Evolutionary conservation across 495 filamentous ascomycete species (phyloP).

Genomic region (Penicillium bialowiezense): DNA sequence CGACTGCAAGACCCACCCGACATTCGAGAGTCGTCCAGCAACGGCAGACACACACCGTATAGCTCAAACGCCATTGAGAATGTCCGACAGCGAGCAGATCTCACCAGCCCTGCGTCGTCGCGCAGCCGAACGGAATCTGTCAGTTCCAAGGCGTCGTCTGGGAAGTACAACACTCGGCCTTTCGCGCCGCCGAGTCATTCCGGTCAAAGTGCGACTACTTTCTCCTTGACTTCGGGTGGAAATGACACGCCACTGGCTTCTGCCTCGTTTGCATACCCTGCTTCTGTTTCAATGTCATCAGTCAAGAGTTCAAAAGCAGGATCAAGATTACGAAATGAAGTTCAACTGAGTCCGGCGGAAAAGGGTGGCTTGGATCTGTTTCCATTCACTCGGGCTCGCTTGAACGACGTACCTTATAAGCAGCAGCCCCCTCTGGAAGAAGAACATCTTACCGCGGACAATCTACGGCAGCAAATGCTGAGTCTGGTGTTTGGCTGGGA

Average conservation of each 20-base stretch:
- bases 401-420: conserved; percentile 78
- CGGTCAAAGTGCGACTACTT: conserved; percentile 46
- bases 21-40: conserved; percentile 27
- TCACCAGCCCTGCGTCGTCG: conserved; percentile 61
- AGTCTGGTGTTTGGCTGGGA: conserved; percentile 95
- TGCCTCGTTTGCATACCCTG: conserved; percentile 38
- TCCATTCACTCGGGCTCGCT: conserved; percentile 65
- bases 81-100: conserved; percentile 51
- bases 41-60: conserved; percentile 35
- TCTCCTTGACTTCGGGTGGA: conserved; percentile 38
- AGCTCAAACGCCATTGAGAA: conserved; percentile 42
- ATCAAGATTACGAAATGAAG: conserved; percentile 79
- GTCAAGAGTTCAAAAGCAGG: conserved; percentile 60
- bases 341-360: conserved; percentile 62
- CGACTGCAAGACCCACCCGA: conserved; percentile 36
- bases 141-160: conserved; percentile 49
- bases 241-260: conserved; percentile 39
- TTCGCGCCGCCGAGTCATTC: conserved; percentile 44
- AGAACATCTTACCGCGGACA: conserved; percentile 69
- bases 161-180: conserved; percentile 31
- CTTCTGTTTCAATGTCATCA: conserved; percentile 64
- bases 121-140: conserved; percentile 64
- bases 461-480: conserved; percentile 87
- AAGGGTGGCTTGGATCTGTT: conserved; percentile 59
- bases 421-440: conserved; percentile 61